Conservation (phyloP, 768 basidiomycete genomes). For the Porphyrellus cyaneotinctus region DNA sequence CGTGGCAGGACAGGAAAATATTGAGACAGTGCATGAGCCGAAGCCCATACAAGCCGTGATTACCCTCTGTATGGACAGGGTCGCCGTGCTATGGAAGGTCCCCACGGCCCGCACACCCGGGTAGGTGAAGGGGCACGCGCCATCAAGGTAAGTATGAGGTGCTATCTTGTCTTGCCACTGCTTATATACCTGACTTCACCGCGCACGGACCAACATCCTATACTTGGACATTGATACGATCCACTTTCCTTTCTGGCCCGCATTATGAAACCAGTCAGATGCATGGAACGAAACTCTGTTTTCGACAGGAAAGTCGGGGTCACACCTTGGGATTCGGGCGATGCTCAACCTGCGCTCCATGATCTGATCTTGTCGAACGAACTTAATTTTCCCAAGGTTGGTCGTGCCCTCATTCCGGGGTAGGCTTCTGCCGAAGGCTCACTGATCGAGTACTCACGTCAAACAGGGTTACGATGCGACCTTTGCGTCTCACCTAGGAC, state of each 20-base stretch:
- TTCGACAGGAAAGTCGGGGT: constrained; percentile 40
- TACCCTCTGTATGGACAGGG: constrained; percentile 48
- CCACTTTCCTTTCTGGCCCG: not conserved
- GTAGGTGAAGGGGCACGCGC: constrained; percentile 51
- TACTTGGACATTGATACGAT: not conserved
- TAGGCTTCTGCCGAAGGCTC: constrained; percentile 3
- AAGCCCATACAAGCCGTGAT: constrained; percentile 50
- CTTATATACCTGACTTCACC: constrained; percentile 27
- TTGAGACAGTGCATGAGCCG: constrained; percentile 75
- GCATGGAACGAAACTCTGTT: constrained; percentile 10
- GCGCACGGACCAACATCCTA: constrained; percentile 26
- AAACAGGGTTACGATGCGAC: constrained; percentile 19
- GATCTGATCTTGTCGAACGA: constrained; percentile 47
- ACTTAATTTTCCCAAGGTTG: constrained; percentile 40
- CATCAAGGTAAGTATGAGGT: constrained; percentile 63
- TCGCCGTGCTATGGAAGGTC: constrained; percentile 54
- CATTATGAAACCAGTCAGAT: constrained; percentile 12
- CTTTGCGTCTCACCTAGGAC: constrained; percentile 13
- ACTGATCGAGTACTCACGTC: not conserved
- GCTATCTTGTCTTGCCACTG: not conserved
- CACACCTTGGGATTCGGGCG: constrained; percentile 63
- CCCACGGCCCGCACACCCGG: constrained; percentile 54
- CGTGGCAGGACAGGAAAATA: constrained; percentile 71
- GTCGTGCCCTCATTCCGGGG: constrained; percentile 49
- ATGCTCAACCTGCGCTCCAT: constrained; percentile 50